phyloP scores from a whole-genome alignment of 768 basidiomycete species.

The Amanita pallidorosea region DNA sequence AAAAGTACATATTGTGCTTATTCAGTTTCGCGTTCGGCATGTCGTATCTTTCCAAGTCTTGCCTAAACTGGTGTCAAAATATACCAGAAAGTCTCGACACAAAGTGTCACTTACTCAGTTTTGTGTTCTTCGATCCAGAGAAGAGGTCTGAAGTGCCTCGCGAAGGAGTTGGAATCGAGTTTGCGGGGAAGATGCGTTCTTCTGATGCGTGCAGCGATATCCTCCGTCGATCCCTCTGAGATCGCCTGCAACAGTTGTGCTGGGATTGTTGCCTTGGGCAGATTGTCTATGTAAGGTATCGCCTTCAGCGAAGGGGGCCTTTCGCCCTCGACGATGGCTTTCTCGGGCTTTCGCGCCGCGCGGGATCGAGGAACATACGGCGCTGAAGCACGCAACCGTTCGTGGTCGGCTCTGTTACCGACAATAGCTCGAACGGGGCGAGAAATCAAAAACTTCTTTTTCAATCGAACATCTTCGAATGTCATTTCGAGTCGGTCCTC shows the following conservation, averaged over 20 bases:
- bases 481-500: constrained; percentile 43
- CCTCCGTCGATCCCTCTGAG: constrained; percentile 13
- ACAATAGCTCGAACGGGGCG: constrained; percentile 33
- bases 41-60: constrained; percentile 26
- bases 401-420: constrained; percentile 34
- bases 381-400: constrained; percentile 29
- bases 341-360: constrained; percentile 21
- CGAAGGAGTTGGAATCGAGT: constrained; percentile 29
- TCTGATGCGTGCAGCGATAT: constrained; percentile 20
- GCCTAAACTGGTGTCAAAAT: constrained; percentile 8
- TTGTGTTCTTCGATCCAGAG: constrained; percentile 46
- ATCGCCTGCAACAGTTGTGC: constrained; percentile 14
- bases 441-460: constrained; percentile 37
- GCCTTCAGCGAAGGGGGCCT: constrained; percentile 28
- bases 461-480: constrained; percentile 34
- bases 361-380: constrained; percentile 34
- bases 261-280: constrained; percentile 33
- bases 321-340: constrained; percentile 29
- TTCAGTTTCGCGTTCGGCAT: constrained; percentile 22
- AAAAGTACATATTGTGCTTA: constrained; percentile 23
- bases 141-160: constrained; percentile 35
- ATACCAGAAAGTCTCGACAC: background rate
- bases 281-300: constrained; percentile 28
- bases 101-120: constrained; percentile 22
- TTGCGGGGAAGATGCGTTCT: constrained; percentile 27